Base-by-base conservation (phyloP, 73 alveolate genomes). In the Symbiodinium pilosum region DNA sequence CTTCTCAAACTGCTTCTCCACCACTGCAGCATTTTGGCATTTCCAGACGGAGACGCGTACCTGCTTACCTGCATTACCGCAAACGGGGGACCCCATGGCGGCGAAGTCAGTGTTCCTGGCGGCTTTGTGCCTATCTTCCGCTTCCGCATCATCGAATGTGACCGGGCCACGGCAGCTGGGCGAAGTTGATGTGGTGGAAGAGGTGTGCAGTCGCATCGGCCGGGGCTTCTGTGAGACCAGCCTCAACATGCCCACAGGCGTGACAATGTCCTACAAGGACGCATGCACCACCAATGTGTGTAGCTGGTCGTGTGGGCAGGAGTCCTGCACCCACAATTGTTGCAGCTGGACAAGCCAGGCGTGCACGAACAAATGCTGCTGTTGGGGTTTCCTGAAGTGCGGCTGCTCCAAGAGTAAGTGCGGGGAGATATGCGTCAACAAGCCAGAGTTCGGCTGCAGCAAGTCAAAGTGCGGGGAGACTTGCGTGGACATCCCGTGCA, bases 361-460 rank as follows among this genome's bases (percentile, higher is more conserved):
- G 32, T 84, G 92, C 92, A 84, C 92, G n/a, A 84, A 84, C 73
- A 84, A 43, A 47, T 84, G 92, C 75, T 84, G 92, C 73, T 84
- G 92, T 30, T 84, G 92, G 92, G 91, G 91, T 40, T 84, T 38
- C 42, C 73, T 43, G 41, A 84, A 84, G 30, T 43, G 92, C 56
- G 92, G 92, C 43, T 84, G 69, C 73, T 84, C 92, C 71, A 84
- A 84, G 43, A 84, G 73, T 32, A 84, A 36, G 92, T 84, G 92
- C 34, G 92, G 92, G 43, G 75, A 84, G 73, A 59, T 41, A 5
- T 84, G 92, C 73, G 75, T 84, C 75, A 84, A 84, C 73, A 43
- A 32, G 73, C 92, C 92, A 2, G 75, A 43, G 75, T 84, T 84
- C 73, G 73, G 71, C 26, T 84, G 73, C 75, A 84, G 92, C 92